These are phyloP conservation scores for Mycena crocata DNA, from an alignment of 768 basidiomycete species.

Conservation along the genomic window DNA sequence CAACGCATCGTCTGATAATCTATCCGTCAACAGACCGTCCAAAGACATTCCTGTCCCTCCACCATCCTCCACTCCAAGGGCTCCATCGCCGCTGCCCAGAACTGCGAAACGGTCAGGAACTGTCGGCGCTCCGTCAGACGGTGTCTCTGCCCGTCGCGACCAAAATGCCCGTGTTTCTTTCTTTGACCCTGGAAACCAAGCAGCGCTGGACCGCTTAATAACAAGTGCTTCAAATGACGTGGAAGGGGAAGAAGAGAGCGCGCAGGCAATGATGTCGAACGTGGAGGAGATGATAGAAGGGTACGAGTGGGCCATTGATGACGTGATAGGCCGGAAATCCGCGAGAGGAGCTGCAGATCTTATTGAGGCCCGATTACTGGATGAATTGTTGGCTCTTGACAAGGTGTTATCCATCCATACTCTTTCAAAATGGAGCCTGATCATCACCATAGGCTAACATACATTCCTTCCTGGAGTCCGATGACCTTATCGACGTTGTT, in stretches of 20 bases:
- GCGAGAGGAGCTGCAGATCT: constrained; percentile 85
- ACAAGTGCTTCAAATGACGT: constrained; percentile 61
- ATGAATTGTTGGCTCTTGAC: constrained; percentile 93
- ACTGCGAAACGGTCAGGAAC: constrained; percentile 28
- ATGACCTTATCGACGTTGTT: constrained; percentile 89
- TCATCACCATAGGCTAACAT: constrained; percentile 77
- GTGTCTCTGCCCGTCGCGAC: constrained; percentile 60
- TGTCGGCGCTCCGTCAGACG: constrained; percentile 42
- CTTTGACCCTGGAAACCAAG: constrained; percentile 85
- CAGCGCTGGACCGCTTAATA: constrained; percentile 76
- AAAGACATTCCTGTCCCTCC: constrained; percentile 37
- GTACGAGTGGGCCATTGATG: constrained; percentile 94
- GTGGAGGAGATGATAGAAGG: constrained; percentile 99
- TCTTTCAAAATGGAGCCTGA: constrained; percentile 3
- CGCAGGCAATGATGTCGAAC: constrained; percentile 86
- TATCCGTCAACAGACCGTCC: constrained; percentile 21
- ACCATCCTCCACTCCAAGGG: constrained; percentile 36
- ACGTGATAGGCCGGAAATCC: constrained; percentile 73
- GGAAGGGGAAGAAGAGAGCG: constrained; percentile 76
- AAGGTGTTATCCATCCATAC: constrained; percentile 81
- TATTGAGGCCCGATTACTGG: constrained; percentile 88
- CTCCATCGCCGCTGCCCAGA: constrained; percentile 36
- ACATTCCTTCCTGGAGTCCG: constrained; percentile 96
- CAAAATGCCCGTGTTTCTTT: constrained; percentile 83
- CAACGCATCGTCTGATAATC: constrained; percentile 39